These are phyloP conservation scores for Yamadazyma triangularis DNA, from an alignment of 1,139 yeast species.

Conservation along the genomic window DNA sequence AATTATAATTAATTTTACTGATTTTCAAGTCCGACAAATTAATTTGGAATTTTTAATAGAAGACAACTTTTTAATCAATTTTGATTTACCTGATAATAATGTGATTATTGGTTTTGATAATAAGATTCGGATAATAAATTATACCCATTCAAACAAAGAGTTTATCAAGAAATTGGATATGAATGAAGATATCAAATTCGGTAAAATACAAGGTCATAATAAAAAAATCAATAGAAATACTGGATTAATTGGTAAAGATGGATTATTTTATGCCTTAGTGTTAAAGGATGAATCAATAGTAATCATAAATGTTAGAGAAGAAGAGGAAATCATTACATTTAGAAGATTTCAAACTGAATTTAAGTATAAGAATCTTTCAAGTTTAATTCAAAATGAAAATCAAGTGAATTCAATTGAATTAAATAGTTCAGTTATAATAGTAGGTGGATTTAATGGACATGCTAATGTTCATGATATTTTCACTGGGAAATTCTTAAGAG, in stretches of 20 bases:
- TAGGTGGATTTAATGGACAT: conserved; percentile 63
- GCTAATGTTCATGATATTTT: conserved; percentile 59
- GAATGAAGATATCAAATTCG: conserved; percentile 13
- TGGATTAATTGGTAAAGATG: conserved; percentile 32
- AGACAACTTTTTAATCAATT: conserved; percentile 20
- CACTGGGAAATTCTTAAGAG: conserved; percentile 52
- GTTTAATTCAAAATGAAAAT: conserved; percentile 12
- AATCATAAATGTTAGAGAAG: conserved; percentile 39
- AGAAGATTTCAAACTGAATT: conserved; percentile 10
- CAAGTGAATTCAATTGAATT: conserved; percentile 28
- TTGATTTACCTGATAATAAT: conserved; percentile 53
- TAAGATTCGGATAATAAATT: conserved; percentile 25
- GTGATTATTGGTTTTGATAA: conserved; percentile 25
- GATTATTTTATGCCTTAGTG: conserved; percentile 32
- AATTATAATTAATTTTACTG: conserved; percentile 19
- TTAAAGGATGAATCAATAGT: conserved; percentile 32
- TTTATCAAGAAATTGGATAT: conserved; percentile 9
- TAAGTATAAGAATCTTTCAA: conserved; percentile 12
- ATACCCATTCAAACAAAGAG: conserved; percentile 4
- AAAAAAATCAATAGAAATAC: conserved; percentile 7
- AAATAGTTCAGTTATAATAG: conserved; percentile 44
- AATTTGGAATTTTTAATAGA: conserved; percentile 6
- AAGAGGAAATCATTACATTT: conserved; percentile 8
- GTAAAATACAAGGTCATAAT: conserved; percentile 17
- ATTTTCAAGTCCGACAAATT: conserved; percentile 8